A percentile compares a stretch with the other conserved stretches of the same genome.
These are phyloP conservation scores for Prunus mira DNA, from an alignment of 306 rosid genomes.

Conservation along the genomic window DNA sequence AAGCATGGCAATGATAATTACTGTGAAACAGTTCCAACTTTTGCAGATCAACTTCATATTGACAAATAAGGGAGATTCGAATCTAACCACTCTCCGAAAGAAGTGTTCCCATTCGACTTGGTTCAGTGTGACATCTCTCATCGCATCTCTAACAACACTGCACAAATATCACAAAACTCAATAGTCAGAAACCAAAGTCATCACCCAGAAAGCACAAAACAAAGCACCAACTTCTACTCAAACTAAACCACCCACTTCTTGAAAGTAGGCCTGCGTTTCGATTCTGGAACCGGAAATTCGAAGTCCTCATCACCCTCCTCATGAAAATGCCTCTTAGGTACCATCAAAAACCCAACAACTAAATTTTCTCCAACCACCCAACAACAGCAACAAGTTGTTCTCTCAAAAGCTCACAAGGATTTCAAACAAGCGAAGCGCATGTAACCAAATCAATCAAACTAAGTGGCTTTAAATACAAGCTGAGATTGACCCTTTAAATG, in stretches of 20 bases:
- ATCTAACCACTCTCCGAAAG: constrained; percentile 42
- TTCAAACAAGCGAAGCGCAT: not conserved
- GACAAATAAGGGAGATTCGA: not conserved
- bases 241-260: constrained; percentile 10
- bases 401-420: not conserved
- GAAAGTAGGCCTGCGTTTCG: constrained; percentile 13
- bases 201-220: not conserved
- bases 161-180: constrained; percentile 26
- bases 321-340: constrained; percentile 12
- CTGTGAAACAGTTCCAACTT: not conserved
- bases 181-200: constrained; percentile 12
- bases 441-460: not conserved
- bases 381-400: not conserved
- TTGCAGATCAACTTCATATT: not conserved
- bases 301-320: constrained; percentile 3
- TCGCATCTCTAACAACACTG: constrained; percentile 38
- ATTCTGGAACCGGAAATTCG: constrained; percentile 24
- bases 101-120: constrained; percentile 33
- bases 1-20: not conserved
- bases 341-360: constrained; percentile 41
- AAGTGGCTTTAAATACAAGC: not conserved
- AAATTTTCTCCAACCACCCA: not conserved
- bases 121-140: not conserved
- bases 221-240: constrained; percentile 6
- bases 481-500: not conserved